Conservation (phyloP, 1,139 yeast genomes). For the Yarrowia galli region DNA sequence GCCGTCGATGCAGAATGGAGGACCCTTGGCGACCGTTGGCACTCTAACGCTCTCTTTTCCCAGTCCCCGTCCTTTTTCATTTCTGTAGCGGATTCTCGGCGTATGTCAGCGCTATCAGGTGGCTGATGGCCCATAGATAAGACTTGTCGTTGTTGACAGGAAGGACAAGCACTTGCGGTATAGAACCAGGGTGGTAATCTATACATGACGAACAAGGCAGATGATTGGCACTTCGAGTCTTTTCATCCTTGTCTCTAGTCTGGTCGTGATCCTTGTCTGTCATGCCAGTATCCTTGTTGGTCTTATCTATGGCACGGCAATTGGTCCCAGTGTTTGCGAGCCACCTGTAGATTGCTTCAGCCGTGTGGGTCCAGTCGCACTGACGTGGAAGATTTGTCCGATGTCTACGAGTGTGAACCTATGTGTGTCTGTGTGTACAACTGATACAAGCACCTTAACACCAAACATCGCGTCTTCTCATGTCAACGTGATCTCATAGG, state of each 20-base stretch:
- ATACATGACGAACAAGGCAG: neutral
- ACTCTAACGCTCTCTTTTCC: neutral
- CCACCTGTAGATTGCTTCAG: too few species aligned
- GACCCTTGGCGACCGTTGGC: constrained; percentile 2
- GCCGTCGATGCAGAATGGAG: neutral
- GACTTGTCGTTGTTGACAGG: neutral
- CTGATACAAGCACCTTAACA: too few species aligned
- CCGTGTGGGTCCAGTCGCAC: too few species aligned
- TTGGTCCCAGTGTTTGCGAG: constrained; percentile 13
- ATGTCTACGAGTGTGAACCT: too few species aligned
- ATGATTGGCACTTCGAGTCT: neutral
- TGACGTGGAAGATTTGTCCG: too few species aligned
- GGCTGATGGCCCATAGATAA: neutral
- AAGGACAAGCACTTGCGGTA: neutral
- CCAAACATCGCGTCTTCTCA: neutral
- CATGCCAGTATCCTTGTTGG: neutral
- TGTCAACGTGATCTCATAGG: neutral
- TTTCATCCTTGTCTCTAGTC: neutral
- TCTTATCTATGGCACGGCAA: constrained; percentile 1
- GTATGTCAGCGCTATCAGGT: neutral
- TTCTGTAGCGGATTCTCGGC: constrained; percentile 7
- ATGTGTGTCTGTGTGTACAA: too few species aligned
- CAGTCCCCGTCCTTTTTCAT: neutral
- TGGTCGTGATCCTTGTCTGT: neutral
- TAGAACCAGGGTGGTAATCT: neutral